Conservation (phyloP, 371 early-diverging fungal species). For the Apophysomyces elegans region DNA sequence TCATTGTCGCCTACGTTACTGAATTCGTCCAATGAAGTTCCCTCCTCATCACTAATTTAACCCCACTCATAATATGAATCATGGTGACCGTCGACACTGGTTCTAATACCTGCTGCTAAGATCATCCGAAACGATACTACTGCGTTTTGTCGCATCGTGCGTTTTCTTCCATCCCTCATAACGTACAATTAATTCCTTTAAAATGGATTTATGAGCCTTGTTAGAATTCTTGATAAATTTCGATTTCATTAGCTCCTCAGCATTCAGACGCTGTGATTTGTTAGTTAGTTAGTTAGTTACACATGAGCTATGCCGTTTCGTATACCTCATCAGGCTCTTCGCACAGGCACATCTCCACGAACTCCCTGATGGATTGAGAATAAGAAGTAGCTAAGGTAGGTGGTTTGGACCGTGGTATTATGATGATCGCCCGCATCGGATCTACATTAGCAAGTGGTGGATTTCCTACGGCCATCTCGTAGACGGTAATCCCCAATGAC, state of each 20-base stretch:
- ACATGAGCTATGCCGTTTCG: background rate
- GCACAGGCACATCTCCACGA: constrained; percentile 85
- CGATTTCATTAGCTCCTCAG: constrained; percentile 61
- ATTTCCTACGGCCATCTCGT: constrained; percentile 93
- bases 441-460: constrained; percentile 95
- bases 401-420: constrained; percentile 81
- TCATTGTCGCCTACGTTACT: constrained; percentile 34
- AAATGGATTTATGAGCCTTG: constrained; percentile 46
- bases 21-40: constrained; percentile 29
- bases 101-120: constrained; percentile 43
- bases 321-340: constrained; percentile 85
- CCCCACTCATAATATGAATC: background rate
- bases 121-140: constrained; percentile 45
- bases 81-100: background rate
- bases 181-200: constrained; percentile 54
- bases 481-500: constrained; percentile 96
- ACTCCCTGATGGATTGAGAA: constrained; percentile 84
- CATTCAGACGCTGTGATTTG: constrained; percentile 54
- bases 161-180: constrained; percentile 58
- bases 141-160: constrained; percentile 45
- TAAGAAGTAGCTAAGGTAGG: constrained; percentile 75
- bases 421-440: constrained; percentile 88
- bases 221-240: constrained; percentile 59
- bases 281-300: background rate
- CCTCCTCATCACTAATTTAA: constrained; percentile 26